phyloP scores from a whole-genome alignment of 805 yeast species.

The Candida pseudofarinosa region DNA sequence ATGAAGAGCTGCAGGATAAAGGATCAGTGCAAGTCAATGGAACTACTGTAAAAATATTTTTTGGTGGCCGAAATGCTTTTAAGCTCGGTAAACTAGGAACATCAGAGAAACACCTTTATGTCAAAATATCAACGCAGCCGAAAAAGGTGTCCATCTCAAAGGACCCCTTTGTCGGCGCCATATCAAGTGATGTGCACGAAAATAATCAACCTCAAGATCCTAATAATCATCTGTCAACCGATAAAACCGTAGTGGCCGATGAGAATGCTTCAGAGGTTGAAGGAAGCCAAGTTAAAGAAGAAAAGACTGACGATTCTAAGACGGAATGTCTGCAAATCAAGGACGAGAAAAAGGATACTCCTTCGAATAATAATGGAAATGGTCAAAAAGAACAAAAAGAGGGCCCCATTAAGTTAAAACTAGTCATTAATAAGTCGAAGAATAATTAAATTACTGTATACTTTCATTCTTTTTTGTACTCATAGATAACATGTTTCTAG shows the following conservation, averaged over 20 bases:
- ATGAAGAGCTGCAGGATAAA: background rate
- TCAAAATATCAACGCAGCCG: conserved; percentile 33
- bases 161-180: conserved; percentile 27
- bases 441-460: too few species aligned
- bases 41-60: conserved; percentile 1
- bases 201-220: too few species aligned
- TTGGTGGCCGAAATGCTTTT: background rate
- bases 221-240: too few species aligned
- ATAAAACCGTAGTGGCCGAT: too few species aligned
- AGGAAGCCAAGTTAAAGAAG: too few species aligned
- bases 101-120: conserved; percentile 30
- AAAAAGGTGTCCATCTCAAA: conserved; percentile 39
- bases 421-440: background rate
- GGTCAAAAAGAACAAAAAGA: background rate
- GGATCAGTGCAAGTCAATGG: conserved; percentile 3
- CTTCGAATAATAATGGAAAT: background rate
- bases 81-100: background rate
- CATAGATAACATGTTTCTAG: too few species aligned
- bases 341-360: background rate
- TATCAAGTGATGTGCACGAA: background rate
- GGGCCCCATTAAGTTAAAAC: background rate
- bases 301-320: too few species aligned
- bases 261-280: too few species aligned
- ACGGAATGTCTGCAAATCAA: too few species aligned
- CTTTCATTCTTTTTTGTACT: too few species aligned